Conservation (phyloP, 306 rosid species). For the Chamaecrista fasciculata region DNA sequence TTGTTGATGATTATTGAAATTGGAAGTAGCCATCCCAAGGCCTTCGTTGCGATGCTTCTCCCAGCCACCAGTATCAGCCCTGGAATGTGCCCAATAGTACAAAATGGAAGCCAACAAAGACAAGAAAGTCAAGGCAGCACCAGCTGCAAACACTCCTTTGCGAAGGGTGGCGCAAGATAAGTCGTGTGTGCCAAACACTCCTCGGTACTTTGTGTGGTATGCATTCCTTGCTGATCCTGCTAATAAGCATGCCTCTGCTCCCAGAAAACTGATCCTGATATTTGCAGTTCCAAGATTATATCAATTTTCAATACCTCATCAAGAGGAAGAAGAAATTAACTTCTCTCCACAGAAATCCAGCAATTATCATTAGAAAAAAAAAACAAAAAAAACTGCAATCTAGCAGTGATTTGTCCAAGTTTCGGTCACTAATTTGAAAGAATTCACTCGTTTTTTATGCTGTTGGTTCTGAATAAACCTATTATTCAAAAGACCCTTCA, state of each 20-base stretch:
- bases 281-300: constrained; percentile 10
- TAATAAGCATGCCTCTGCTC: constrained; percentile 86
- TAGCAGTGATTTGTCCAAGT: not conserved
- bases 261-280: constrained; percentile 73
- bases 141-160: constrained; percentile 96
- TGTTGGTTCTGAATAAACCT: not conserved
- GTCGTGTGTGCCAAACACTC: constrained; percentile 23
- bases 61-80: constrained; percentile 96
- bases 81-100: constrained; percentile 83
- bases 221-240: constrained; percentile 98
- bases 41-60: constrained; percentile 81
- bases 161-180: constrained; percentile 85
- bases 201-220: constrained; percentile 83
- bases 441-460: not conserved
- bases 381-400: too few species aligned
- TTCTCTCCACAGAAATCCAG: not conserved
- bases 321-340: not conserved
- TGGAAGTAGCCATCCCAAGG: constrained; percentile 51
- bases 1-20: constrained; percentile 43
- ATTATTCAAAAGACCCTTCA: not conserved
- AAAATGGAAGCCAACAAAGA: constrained; percentile 63
- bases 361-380: too few species aligned
- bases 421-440: not conserved
- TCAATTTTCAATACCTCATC: not conserved
- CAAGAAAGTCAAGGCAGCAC: constrained; percentile 75